Base-by-base conservation (phyloP, 441 rosid genomes). In the Metrosideros polymorpha region DNA sequence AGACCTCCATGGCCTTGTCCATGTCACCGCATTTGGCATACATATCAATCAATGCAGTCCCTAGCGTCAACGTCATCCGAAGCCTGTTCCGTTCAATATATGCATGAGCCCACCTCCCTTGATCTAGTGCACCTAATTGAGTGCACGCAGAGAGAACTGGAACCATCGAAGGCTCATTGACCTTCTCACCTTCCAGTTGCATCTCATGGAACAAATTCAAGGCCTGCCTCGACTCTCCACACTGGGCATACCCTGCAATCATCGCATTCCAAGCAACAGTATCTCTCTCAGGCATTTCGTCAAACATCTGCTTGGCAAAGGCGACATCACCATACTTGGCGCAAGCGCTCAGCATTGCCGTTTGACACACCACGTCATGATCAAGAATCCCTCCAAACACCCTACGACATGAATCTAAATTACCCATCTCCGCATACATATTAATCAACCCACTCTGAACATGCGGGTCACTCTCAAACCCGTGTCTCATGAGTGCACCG, bases 11-110 rank as follows among this genome's bases (percentile, higher is more conserved):
- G 30, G 88, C 89, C 89, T 86, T 84, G 30, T 88, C 89, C 18
- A 90, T 76, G 9, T 87, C 83, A 39, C 90, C 89, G 1, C 91
- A 88, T 79, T 88, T 90, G 3, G 87, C 90, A 79, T 90, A 85
- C 91, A 90, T 90, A 83, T 90, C 91, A 71, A 90, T 63, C 87
- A 90, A 77, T 43, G 91, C 90, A 51, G 91, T 88, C 39, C 91
- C 91, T n/a, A 90, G 50, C 0, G 4, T 66, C 77, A 15, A 87
- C 29, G 10, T 89, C 50, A 56, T 39, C 89, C 85, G 87, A 14
- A 87, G 84, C 18, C 86, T 87, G 57, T 59, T 87, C 84, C 84
- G 87, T 77, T 77, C 82, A 35, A 86, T 71, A 84, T 89, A 87
- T 76, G 84, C 86, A 84, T 90, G 91, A 87, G 89, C 83, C 89